A percentile compares a stretch with the other conserved stretches of the same genome.
Conservation (phyloP, 2,329 filamentous ascomycete genomes). For the Nakataea oryzae region DNA sequence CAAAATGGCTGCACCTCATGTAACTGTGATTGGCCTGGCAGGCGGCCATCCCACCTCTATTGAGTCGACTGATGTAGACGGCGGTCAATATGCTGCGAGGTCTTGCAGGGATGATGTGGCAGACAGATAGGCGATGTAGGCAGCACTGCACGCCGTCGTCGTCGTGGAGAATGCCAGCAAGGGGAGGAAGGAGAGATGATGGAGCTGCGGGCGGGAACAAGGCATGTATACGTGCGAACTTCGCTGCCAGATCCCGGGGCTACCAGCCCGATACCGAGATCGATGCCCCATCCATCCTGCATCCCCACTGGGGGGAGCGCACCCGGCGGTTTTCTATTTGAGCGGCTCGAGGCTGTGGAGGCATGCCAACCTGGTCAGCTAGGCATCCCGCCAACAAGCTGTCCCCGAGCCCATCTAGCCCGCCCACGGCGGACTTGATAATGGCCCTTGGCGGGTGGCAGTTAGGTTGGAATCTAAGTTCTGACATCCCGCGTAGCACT, state of each 20-base stretch:
- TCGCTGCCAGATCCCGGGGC: no score
- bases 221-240: neutral
- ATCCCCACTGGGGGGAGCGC: neutral
- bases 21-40: neutral
- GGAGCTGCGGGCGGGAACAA: neutral
- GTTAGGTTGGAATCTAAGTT: neutral
- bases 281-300: neutral
- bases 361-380: neutral
- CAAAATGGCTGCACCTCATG: neutral
- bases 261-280: neutral
- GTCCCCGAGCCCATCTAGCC: no score
- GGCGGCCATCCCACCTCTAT: neutral
- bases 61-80: neutral
- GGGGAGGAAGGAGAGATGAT: neutral
- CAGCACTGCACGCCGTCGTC: neutral
- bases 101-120: neutral
- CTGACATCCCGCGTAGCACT: neutral
- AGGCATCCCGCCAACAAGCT: no score
- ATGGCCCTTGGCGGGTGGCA: neutral
- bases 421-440: neutral
- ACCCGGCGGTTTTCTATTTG: neutral
- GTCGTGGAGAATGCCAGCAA: neutral
- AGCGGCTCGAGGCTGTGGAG: neutral
- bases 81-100: neutral
- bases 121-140: neutral